Percentiles rank a stretch among this genome's conserved stretches.
Conservation (phyloP, 352 stramenopile species). For the Phytophthora meadii region DNA sequence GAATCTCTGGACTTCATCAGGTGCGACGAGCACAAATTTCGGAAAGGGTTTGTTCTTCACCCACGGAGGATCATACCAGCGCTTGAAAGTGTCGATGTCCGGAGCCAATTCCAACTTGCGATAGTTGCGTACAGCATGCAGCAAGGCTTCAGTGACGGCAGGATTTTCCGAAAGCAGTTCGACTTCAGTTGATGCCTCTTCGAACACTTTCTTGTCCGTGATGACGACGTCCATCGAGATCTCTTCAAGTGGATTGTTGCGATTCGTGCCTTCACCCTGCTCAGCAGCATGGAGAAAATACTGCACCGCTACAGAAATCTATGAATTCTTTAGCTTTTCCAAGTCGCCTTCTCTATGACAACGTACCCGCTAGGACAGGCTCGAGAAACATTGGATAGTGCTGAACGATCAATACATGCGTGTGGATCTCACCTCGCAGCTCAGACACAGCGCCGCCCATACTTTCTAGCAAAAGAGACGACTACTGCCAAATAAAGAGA, state of each 20-base stretch:
- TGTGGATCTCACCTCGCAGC: conserved; percentile 69
- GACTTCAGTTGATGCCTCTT: conserved; percentile 76
- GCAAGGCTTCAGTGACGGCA: conserved; percentile 53
- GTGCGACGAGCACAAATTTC: conserved; percentile 49
- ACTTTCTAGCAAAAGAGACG: background rate
- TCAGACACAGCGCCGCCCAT: conserved; percentile 80
- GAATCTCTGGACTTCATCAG: conserved; percentile 59
- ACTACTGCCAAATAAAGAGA: conserved; percentile 21
- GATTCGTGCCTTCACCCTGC: conserved; percentile 63
- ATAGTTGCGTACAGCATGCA: conserved; percentile 52
- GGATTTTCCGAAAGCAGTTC: conserved; percentile 70
- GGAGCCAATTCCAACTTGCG: conserved; percentile 52
- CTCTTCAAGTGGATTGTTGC: conserved; percentile 58
- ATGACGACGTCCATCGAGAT: conserved; percentile 60
- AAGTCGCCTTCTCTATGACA: background rate
- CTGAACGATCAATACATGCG: conserved; percentile 62
- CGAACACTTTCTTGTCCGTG: conserved; percentile 60
- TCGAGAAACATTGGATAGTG: conserved; percentile 72
- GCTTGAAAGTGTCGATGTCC: conserved; percentile 55
- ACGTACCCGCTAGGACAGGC: conserved; percentile 54
- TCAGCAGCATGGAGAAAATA: conserved; percentile 77
- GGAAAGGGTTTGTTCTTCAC: conserved; percentile 53
- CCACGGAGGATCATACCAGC: conserved; percentile 73
- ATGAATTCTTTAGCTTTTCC: background rate
- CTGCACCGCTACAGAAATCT: conserved; percentile 46